Evolutionary conservation across 371 early-diverging fungal genomes (phyloP), one percentile per base, ranked within the genome.

Genomic region (Actinomortierella wolfii): DNA sequence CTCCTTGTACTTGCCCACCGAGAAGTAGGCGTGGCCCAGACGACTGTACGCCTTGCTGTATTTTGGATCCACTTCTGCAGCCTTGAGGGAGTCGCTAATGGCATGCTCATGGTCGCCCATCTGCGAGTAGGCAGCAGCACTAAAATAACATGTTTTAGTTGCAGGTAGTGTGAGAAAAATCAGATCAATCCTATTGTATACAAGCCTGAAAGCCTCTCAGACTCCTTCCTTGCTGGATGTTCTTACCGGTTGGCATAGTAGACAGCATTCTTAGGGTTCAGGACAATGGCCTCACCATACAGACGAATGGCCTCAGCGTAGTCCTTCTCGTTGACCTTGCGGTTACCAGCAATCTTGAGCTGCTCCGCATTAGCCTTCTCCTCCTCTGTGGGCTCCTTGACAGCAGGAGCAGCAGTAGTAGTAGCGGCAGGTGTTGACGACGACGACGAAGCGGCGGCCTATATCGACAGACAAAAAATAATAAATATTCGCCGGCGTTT

Each of bases 51-150:
- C 96, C 76, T 96, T 97, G 82, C 86, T 86, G 78, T 94, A 98
- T 44, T 77, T 81, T 49, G 96, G 91, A 79, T 97, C 92, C 34
- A 95, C 81, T 49, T 89, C 90, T 28, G 93, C 76, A 13, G 98
- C 92, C 71, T 84, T 81, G 64, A 87, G 83, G 34, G 96, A 90
- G 76, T 98, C 98, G 23, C 81, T 83, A 23, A 96, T 90, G 8
- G 98, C 97, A 62, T 87, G 87, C 34, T 89, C 86, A 75, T 94
- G 93, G 57, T 95, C 87, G 25, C 90, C 90, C 60, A 81, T 82
- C 79, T 95, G 95, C 64, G 90, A 91, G 80, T 95, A 89, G 4
- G 98, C 97, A 41, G 98, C 98, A 57, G 98, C 96, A 68, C 95
- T 93, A 73, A 48, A 50, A 9, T 20, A 15, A 34, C 39, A 9